Base-by-base conservation (phyloP, 2,329 filamentous ascomycete species). In the Colletotrichum sp. region DNA sequence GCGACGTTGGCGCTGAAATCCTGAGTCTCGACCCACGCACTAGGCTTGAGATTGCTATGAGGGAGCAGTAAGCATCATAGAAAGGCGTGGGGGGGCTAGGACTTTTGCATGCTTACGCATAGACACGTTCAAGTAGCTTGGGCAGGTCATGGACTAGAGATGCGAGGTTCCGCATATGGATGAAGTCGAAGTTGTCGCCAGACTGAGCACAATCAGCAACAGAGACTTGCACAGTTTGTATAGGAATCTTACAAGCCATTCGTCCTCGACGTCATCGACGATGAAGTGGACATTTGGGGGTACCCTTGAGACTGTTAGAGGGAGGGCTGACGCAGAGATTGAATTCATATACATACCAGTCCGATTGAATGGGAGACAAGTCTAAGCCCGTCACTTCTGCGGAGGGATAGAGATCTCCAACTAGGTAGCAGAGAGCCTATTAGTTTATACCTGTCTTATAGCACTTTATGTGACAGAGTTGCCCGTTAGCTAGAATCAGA, bases 11-110 rank as follows among this genome's bases (percentile, higher is more conserved):
- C 85, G 36, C 86, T 84, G 16, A 86, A 83, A 21, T 89, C 87
- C 74, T 88, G 87, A 1, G 87, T 79, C 71, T 89, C 87, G 14
- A 88, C 78, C 85, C 85, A 88, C 0, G 83, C 87, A 18, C 87
- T 86, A 0, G 88, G 87, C 39, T 81, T 84, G 67, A 87, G 77
- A 30, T 52, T 43, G 28, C 59, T 63, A 16, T 14, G 12, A 9
- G 10, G 2, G 9, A n/a, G 30, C 21, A 60, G 1, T 60, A 3
- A 60, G 26, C 10, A 30, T 30, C 28, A 30, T 30, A 30, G 28
- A 30, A 30, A 9, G 28, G 3, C 28, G 28, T 30, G 28, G 28
- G 28, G 7, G 28, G 8, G 28, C 28, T 30, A 30, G 28, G 28
- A 30, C 28, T 30, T 1, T 7, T 32, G 26, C 0, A 36, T n/a